Base-by-base conservation (phyloP, 176 grass and related monocot species). In the Avena sativa region DNA sequence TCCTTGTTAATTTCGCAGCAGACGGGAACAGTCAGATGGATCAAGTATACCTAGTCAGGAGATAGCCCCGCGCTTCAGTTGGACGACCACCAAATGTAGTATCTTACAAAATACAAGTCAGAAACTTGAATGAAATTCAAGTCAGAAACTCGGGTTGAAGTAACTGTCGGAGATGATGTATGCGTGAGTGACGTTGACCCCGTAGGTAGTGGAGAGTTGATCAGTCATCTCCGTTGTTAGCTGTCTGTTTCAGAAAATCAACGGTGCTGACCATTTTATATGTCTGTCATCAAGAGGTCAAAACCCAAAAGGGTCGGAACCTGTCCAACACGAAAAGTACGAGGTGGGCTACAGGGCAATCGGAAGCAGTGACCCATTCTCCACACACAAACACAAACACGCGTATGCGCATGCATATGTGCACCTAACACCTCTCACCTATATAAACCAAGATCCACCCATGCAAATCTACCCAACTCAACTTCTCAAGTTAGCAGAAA, bases 331-430 rank as follows among this genome's bases (percentile, higher is more conserved):
- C 75, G 62, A 78, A 86, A 79, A 72, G 5, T 63, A 60, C 82
- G 47, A 85, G 6, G 59, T 5, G 74, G 74, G 48, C 14, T 66
- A n/a, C 20, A 10, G 9, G 20, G 59, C 60, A 6, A 9, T 68
- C 30, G 84, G 74, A 72, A 73, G 55, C 89, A 79, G 80, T 25
- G 89, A 90, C 85, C 68, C 2, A 5, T 90, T 90, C 89, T 72
- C 64, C 64, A 79, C 85, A 74, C 56, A 74, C 40, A 43, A 6
- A 43, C 40, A 43, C 40, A 43, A 7, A 36, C 25, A 52, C 76
- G 83, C 74, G 53, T 67, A 76, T 26, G 68, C 67, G 44, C 74
- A 63, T 61, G 52, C 65, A 44, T 23, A 6, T 11, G 47, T 40
- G 26, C 47, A 30, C 55, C 73, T 4, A 74, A 43, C 0, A 3